These are phyloP conservation scores for Kuraishia molischiana DNA, from an alignment of 805 yeast genomes.

Conservation along the genomic window DNA sequence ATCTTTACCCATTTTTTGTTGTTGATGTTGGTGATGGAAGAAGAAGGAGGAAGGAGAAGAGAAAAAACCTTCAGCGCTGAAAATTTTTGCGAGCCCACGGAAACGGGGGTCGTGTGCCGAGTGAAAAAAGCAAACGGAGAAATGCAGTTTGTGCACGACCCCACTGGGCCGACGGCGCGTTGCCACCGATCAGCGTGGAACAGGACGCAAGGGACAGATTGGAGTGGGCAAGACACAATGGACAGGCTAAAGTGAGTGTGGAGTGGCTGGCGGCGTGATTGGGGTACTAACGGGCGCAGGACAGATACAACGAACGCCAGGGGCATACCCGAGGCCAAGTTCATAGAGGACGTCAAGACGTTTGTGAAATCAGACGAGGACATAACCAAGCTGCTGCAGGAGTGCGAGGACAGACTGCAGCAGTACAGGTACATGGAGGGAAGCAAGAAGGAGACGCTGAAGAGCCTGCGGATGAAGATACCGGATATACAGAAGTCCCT, in stretches of 20 bases:
- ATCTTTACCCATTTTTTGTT: slow-evolving; percentile 84
- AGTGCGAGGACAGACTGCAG: slow-evolving; percentile 80
- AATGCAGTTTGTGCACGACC: no score
- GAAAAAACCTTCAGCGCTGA: slow-evolving; percentile 1
- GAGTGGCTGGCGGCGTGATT: neutral
- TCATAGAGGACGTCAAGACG: slow-evolving; percentile 74
- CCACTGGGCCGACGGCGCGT: no score
- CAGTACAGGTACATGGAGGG: slow-evolving; percentile 85
- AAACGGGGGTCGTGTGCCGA: neutral
- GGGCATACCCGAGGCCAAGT: slow-evolving; percentile 96
- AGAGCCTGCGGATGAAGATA: slow-evolving; percentile 54
- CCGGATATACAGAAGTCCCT: slow-evolving; percentile 92
- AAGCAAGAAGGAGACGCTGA: slow-evolving; percentile 36
- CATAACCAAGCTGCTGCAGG: slow-evolving; percentile 39
- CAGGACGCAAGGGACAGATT: no score
- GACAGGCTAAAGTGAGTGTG: slow-evolving; percentile 7
- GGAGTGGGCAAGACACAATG: no score
- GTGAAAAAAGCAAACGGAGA: neutral
- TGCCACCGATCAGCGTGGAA: no score
- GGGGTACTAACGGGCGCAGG: slow-evolving; percentile 17
- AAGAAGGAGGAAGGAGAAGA: slow-evolving; percentile 2
- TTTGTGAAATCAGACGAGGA: slow-evolving; percentile 40
- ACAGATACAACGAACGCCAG: slow-evolving; percentile 69
- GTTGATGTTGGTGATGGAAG: slow-evolving; percentile 2
- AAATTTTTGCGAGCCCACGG: no score